These are phyloP conservation scores for Penicillium manginii DNA, from an alignment of 495 filamentous ascomycete species.

Conservation along the genomic window DNA sequence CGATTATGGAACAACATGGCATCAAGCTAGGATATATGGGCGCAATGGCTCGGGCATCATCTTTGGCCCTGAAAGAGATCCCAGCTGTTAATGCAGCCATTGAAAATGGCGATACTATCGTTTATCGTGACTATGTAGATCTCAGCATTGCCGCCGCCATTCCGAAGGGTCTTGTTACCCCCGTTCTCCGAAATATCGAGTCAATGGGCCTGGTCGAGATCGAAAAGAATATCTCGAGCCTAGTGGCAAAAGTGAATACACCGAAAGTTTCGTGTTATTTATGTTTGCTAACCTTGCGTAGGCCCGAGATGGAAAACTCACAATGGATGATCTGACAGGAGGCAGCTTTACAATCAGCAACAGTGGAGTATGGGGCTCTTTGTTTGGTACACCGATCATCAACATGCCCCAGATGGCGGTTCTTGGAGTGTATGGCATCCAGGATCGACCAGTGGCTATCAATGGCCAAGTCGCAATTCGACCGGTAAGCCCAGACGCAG, in stretches of 20 bases:
- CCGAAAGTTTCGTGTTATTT: not conserved
- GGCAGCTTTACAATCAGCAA: conserved; percentile 97
- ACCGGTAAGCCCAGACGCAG: conserved; percentile 51
- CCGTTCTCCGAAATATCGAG: conserved; percentile 86
- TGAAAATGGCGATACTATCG: conserved; percentile 88
- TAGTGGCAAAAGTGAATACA: conserved; percentile 73
- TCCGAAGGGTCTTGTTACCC: conserved; percentile 88
- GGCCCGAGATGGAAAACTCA: conserved; percentile 87
- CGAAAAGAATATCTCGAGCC: conserved; percentile 79
- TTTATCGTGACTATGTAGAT: conserved; percentile 91
- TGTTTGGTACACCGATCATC: conserved; percentile 93
- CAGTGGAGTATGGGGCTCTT: conserved; percentile 66
- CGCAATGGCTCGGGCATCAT: conserved; percentile 76
- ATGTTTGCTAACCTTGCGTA: conserved; percentile 22
- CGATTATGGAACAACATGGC: conserved; percentile 80
- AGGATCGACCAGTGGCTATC: conserved; percentile 78
- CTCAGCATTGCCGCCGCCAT: conserved; percentile 93
- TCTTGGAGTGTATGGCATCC: conserved; percentile 86
- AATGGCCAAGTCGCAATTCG: conserved; percentile 83
- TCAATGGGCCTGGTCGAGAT: conserved; percentile 76
- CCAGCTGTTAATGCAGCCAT: conserved; percentile 89
- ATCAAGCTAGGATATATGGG: conserved; percentile 95
- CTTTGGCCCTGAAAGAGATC: conserved; percentile 54
- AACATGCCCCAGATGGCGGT: conserved; percentile 88
- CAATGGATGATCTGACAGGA: conserved; percentile 93